Percentiles rank a stretch among this genome's conserved stretches.
Evolutionary conservation across 139 green algal genomes (phyloP).

Genomic region (Chlamydomonas asymmetrica): DNA sequence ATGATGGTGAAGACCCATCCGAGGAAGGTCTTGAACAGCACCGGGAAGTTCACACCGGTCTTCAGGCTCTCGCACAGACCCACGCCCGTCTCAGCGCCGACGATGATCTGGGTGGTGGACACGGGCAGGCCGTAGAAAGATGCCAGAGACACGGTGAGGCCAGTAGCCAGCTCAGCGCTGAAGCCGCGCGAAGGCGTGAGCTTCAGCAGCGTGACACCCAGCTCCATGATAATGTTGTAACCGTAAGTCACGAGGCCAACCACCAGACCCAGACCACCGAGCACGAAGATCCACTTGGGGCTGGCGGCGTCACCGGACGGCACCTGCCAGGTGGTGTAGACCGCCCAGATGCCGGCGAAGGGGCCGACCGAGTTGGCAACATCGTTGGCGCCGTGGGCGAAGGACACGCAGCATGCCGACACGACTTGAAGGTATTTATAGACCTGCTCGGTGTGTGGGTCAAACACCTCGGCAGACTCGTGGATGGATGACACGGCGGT

Average conservation of each 20-base stretch:
- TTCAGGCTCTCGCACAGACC: slow-evolving; percentile 26
- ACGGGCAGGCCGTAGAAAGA: slow-evolving; percentile 41
- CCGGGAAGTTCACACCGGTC: slow-evolving; percentile 27
- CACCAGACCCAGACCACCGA: slow-evolving; percentile 82
- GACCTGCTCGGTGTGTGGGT: slow-evolving; percentile 66
- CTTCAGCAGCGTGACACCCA: slow-evolving; percentile 25
- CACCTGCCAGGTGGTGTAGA: slow-evolving; percentile 44
- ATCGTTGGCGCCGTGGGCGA: slow-evolving; percentile 82
- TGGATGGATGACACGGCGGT: slow-evolving; percentile 25
- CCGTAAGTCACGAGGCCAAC: no score
- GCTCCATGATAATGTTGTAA: slow-evolving; percentile 17
- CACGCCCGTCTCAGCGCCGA: slow-evolving; percentile 40
- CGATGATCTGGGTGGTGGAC: slow-evolving; percentile 41
- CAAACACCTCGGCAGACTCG: slow-evolving; percentile 60
- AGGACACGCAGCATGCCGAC: slow-evolving; percentile 80
- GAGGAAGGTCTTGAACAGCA: slow-evolving; percentile 29
- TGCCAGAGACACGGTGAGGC: slow-evolving; percentile 35
- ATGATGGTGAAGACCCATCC: slow-evolving; percentile 46
- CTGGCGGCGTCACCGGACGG: slow-evolving; percentile 5
- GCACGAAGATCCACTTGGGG: slow-evolving; percentile 67
- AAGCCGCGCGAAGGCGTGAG: slow-evolving; percentile 32
- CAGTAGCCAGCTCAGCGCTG: slow-evolving; percentile 40
- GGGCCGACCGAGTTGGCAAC: slow-evolving; percentile 82
- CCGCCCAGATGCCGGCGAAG: slow-evolving; percentile 68
- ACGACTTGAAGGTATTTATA: slow-evolving; percentile 76